phyloP scores from a whole-genome alignment of 495 filamentous ascomycete genomes.

The Hypomontagnella submonticulosa region DNA sequence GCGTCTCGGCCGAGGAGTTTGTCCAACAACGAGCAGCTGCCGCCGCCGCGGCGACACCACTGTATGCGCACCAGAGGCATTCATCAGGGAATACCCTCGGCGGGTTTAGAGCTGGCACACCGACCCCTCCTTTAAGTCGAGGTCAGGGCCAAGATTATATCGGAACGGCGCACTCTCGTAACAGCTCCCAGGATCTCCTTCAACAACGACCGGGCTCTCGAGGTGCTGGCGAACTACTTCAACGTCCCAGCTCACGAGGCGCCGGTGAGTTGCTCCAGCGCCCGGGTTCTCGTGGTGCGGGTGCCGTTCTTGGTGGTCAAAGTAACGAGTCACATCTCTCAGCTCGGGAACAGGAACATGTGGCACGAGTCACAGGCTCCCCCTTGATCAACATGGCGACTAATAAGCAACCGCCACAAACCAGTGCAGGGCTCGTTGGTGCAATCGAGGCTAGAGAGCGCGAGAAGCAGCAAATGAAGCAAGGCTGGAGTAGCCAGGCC shows the following conservation, averaged over 20 bases:
- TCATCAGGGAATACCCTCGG: conserved; percentile 64
- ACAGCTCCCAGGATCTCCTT: conserved; percentile 52
- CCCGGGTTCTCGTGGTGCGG: conserved; percentile 46
- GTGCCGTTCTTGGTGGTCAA: conserved; percentile 48
- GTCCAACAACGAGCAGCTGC: conserved; percentile 83
- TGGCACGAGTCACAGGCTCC: conserved; percentile 86
- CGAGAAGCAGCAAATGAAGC: conserved; percentile 76
- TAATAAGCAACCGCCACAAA: conserved; percentile 60
- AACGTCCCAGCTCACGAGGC: conserved; percentile 45
- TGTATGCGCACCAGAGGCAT: conserved; percentile 69
- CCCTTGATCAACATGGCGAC: conserved; percentile 80
- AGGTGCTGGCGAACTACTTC: conserved; percentile 51
- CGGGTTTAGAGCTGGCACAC: conserved; percentile 56
- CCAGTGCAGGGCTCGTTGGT: conserved; percentile 72
- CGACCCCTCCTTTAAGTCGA: conserved; percentile 54
- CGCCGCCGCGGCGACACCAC: conserved; percentile 48
- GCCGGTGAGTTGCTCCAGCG: conserved; percentile 43
- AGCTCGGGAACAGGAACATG: conserved; percentile 93
- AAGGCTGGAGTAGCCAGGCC: conserved; percentile 75
- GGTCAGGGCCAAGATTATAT: conserved; percentile 40
- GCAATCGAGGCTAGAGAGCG: conserved; percentile 80
- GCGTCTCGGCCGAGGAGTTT: conserved; percentile 76
- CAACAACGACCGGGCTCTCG: conserved; percentile 54
- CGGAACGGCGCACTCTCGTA: conserved; percentile 58
- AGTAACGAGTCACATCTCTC: conserved; percentile 71